phyloP scores from a whole-genome alignment of 139 green algal genomes.

The Chlamydomonas incerta region DNA sequence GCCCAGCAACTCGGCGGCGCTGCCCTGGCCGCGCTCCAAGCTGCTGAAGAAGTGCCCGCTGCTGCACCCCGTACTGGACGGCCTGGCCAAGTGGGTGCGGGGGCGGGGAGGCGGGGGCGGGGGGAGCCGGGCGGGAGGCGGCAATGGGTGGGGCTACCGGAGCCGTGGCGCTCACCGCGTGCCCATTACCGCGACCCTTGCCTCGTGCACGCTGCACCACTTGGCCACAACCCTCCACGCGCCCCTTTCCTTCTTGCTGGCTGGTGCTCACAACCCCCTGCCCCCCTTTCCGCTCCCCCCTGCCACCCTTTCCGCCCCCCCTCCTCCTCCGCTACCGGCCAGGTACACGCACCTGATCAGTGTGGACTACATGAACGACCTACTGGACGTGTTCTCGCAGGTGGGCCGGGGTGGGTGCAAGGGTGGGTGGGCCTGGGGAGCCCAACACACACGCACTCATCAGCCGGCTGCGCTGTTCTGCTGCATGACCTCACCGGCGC shows the following conservation, averaged over 20 bases:
- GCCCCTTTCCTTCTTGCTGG: no score
- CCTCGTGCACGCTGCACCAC: no score
- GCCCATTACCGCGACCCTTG: no score
- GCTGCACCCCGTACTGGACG: slow-evolving; percentile 73
- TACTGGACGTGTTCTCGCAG: slow-evolving; percentile 65
- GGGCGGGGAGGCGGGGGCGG: neutral
- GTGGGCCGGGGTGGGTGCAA: no score
- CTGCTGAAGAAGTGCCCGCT: slow-evolving; percentile 74
- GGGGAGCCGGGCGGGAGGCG: neutral
- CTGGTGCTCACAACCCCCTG: no score
- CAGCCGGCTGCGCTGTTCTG: no score
- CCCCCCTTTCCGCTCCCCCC: neutral
- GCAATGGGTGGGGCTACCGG: no score
- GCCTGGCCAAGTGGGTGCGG: slow-evolving; percentile 57
- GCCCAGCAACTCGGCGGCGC: neutral
- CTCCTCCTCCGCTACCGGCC: neutral
- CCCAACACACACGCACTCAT: no score
- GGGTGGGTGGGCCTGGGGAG: no score
- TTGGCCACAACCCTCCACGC: no score
- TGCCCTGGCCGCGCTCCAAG: slow-evolving; percentile 25
- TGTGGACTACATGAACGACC: slow-evolving; percentile 86
- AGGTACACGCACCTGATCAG: slow-evolving; percentile 83
- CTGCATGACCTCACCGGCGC: no score
- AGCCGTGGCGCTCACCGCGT: no score
- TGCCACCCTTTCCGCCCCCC: neutral